Percentiles rank a stretch among this genome's conserved stretches.
Evolutionary conservation across 257 asterid species (phyloP).

Genomic region (Scutellaria barbata): DNA sequence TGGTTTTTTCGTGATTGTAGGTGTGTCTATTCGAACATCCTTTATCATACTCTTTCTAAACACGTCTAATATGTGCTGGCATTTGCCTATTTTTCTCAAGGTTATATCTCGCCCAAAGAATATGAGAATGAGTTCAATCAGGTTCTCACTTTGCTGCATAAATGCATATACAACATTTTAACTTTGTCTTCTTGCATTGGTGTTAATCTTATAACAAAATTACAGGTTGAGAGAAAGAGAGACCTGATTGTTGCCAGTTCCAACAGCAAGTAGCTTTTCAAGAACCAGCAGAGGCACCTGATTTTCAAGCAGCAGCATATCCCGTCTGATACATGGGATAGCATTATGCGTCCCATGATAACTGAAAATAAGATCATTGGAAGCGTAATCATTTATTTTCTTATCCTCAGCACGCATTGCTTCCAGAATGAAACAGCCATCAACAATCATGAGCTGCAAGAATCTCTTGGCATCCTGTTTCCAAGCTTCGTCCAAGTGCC

Average conservation of each 20-base stretch:
- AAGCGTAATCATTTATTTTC: neutral
- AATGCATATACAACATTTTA: too few species aligned
- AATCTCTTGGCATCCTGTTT: neutral
- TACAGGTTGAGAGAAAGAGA: neutral
- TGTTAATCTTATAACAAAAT: neutral
- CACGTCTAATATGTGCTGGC: constrained; percentile 42
- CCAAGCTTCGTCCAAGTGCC: constrained; percentile 27
- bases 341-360: constrained; percentile 32
- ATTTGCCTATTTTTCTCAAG: neutral
- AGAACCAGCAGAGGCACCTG: constrained; percentile 35
- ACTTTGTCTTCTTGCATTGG: neutral
- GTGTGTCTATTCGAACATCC: neutral
- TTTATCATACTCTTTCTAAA: constrained; percentile 33
- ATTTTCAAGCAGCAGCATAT: constrained; percentile 39
- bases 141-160: constrained; percentile 10
- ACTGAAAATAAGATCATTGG: constrained; percentile 39
- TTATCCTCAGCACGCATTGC: neutral
- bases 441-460: constrained; percentile 37
- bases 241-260: neutral
- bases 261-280: constrained; percentile 5
- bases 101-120: neutral
- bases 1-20: neutral
- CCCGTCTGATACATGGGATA: constrained; percentile 35
- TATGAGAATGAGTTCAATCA: neutral
- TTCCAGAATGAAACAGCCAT: constrained; percentile 44